Evolutionary conservation across 148 eudicot species (phyloP).

Genomic region (Euryodendron excelsum): DNA sequence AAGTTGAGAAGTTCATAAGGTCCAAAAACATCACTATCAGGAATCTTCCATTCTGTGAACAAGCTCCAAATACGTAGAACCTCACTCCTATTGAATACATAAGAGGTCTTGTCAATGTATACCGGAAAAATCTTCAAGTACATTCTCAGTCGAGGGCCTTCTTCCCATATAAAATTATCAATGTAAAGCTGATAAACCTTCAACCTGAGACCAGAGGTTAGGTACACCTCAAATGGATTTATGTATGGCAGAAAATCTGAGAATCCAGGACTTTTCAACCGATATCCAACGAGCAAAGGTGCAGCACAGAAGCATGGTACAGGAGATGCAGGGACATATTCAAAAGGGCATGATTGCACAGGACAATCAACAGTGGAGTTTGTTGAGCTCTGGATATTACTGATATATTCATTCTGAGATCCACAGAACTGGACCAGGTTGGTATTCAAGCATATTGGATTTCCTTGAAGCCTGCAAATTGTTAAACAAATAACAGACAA

Average conservation of each 20-base stretch:
- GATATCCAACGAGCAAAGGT: slow-evolving; percentile 54
- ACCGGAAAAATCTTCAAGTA: slow-evolving; percentile 52
- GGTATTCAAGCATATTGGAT: slow-evolving; percentile 37
- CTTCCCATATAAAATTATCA: slow-evolving; percentile 42
- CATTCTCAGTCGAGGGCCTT: slow-evolving; percentile 61
- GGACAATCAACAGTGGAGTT: slow-evolving; percentile 29
- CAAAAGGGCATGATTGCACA: slow-evolving; percentile 36
- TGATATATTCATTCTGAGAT: slow-evolving; percentile 17
- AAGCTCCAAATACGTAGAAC: slow-evolving; percentile 37
- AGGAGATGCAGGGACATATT: slow-evolving; percentile 51
- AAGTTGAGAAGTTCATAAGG: slow-evolving; percentile 60
- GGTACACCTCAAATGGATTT: slow-evolving; percentile 36
- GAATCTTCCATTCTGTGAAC: slow-evolving; percentile 59
- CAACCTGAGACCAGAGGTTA: slow-evolving; percentile 49
- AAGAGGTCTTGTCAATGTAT: slow-evolving; percentile 15
- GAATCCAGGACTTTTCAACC: slow-evolving; percentile 68
- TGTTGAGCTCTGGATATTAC: slow-evolving; percentile 10
- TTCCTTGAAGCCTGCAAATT: slow-evolving; percentile 43
- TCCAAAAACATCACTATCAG: slow-evolving; percentile 55
- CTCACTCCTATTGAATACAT: slow-evolving; percentile 46
- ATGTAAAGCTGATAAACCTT: slow-evolving; percentile 42
- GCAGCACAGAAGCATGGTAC: slow-evolving; percentile 53
- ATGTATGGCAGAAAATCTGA: slow-evolving; percentile 44
- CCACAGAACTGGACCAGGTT: slow-evolving; percentile 37
- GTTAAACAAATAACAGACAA: slow-evolving; percentile 8